phyloP scores from a whole-genome alignment of 2,329 filamentous ascomycete species.

The Ilyonectria robusta region DNA sequence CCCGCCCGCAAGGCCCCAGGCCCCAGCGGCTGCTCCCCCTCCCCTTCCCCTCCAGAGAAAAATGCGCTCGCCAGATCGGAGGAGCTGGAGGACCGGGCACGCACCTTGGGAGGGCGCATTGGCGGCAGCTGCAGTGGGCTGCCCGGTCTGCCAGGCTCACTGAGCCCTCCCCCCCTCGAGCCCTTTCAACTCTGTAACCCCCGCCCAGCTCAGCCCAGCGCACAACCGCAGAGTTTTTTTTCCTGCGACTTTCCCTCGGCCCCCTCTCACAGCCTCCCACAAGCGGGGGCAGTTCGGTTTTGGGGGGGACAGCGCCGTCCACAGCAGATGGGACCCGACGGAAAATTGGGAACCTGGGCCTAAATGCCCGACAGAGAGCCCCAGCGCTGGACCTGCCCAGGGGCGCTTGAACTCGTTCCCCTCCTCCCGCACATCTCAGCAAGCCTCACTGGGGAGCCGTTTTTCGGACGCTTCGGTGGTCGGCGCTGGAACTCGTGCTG shows the following conservation, averaged over 20 bases:
- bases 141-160: slow-evolving; percentile 7
- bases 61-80: not conserved
- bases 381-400: slow-evolving; percentile 3
- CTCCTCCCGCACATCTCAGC: slow-evolving; percentile 15
- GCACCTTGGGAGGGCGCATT: slow-evolving; percentile 11
- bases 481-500: slow-evolving; percentile 7
- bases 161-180: slow-evolving; percentile 13
- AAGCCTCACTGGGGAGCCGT: slow-evolving; percentile 15
- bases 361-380: slow-evolving; percentile 12
- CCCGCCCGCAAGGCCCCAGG: slow-evolving; percentile 14
- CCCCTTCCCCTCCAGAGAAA: slow-evolving; percentile 13
- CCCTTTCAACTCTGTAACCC: slow-evolving; percentile 19
- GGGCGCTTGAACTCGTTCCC: not conserved
- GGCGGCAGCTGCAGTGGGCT: slow-evolving; percentile 20
- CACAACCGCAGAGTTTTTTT: slow-evolving; percentile 19
- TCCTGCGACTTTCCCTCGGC: not conserved
- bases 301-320: slow-evolving; percentile 9
- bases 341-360: slow-evolving; percentile 12
- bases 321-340: slow-evolving; percentile 19
- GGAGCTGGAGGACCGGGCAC: not conserved
- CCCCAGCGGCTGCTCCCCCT: slow-evolving; percentile 5
- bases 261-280: slow-evolving; percentile 9
- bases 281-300: slow-evolving; percentile 3
- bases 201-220: slow-evolving; percentile 13
- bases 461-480: not conserved